These are phyloP conservation scores for Grammothele lineata DNA, from an alignment of 768 basidiomycete species.

Conservation along the genomic window DNA sequence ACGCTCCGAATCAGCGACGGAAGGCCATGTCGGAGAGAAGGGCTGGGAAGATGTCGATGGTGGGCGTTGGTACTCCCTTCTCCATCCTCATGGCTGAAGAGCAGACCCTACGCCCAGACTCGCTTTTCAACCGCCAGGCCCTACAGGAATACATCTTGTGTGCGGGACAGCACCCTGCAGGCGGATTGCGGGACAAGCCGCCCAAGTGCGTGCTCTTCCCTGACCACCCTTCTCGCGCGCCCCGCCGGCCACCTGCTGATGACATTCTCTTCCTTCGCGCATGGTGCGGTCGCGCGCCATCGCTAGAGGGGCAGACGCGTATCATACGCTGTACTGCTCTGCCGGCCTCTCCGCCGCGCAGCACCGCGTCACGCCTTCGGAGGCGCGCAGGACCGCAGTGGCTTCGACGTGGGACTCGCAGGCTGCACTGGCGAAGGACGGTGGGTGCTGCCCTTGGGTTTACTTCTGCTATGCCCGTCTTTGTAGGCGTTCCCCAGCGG, in stretches of 20 bases:
- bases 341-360: constrained; percentile 88
- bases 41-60: constrained; percentile 76
- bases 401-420: constrained; percentile 15
- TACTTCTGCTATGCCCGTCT: constrained; percentile 1
- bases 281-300: neutral
- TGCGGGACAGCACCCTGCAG: constrained; percentile 80
- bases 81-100: too few species aligned
- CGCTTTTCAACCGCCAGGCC: constrained; percentile 56
- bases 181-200: constrained; percentile 92
- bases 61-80: constrained; percentile 21
- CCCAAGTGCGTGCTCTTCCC: constrained; percentile 62
- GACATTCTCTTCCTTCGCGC: neutral
- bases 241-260: neutral
- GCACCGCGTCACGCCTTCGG: constrained; percentile 49
- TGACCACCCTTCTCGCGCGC: neutral
- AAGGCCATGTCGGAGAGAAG: constrained; percentile 31
- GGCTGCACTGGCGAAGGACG: constrained; percentile 3
- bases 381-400: constrained; percentile 14
- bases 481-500: neutral
- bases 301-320: constrained; percentile 79
- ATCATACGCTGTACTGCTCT: constrained; percentile 92
- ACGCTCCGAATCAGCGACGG: constrained; percentile 17
- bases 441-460: constrained; percentile 15
- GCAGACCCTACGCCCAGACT: constrained; percentile 34
- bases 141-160: constrained; percentile 85